Evolutionary conservation across 768 basidiomycete species (phyloP).

Genomic region (Termitomyces sp.): DNA sequence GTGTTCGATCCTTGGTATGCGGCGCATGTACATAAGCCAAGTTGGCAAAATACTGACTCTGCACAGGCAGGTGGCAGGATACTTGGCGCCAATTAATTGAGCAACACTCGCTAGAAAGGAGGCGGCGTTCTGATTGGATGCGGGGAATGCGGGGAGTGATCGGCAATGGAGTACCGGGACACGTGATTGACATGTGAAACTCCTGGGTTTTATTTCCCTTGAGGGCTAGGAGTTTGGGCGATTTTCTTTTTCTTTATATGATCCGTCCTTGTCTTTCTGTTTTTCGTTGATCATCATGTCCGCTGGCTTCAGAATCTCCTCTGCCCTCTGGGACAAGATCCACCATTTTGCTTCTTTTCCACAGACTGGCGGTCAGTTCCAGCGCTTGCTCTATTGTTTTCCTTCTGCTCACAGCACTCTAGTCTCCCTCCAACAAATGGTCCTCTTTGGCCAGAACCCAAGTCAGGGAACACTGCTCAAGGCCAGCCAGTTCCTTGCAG

Average conservation of each 20-base stretch:
- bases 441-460: constrained; percentile 94
- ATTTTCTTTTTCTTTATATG: not conserved
- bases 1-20: too few species aligned
- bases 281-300: constrained; percentile 34
- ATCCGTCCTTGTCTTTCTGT: not conserved
- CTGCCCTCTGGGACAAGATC: constrained; percentile 72
- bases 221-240: not conserved
- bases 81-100: too few species aligned
- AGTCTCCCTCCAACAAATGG: constrained; percentile 98
- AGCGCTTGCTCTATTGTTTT: not conserved
- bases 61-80: too few species aligned
- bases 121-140: too few species aligned
- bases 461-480: constrained; percentile 91
- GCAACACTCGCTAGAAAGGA: too few species aligned
- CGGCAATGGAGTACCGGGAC: too few species aligned
- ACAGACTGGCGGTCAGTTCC: constrained; percentile 63
- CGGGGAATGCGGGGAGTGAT: too few species aligned
- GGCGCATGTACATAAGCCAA: too few species aligned
- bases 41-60: too few species aligned
- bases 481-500: constrained; percentile 83
- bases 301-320: constrained; percentile 59
- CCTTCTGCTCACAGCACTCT: not conserved
- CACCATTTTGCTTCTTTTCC: constrained; percentile 83
- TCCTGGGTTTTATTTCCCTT: too few species aligned
- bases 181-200: too few species aligned